phyloP scores from a whole-genome alignment of 2,329 filamentous ascomycete species.

The Leptodontidium sp. region DNA sequence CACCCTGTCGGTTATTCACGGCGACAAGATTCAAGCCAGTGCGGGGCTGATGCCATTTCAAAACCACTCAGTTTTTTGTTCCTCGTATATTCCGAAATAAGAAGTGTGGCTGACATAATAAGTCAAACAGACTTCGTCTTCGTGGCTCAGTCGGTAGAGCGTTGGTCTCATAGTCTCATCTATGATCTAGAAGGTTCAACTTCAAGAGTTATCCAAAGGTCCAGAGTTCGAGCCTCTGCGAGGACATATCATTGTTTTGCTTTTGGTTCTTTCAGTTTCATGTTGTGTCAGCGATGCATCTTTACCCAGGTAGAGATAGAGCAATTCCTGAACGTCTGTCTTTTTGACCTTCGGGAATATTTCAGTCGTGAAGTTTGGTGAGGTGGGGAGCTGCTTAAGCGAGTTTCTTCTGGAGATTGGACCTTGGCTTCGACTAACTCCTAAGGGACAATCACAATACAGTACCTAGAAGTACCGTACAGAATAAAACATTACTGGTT shows the following conservation, averaged over 20 bases:
- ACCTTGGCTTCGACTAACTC: too few species aligned
- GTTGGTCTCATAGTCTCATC: constrained; percentile 51
- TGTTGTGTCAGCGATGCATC: neutral
- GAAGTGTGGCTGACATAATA: neutral
- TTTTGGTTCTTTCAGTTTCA: neutral
- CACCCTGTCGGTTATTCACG: too few species aligned
- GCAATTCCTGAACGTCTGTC: neutral
- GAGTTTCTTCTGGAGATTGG: too few species aligned
- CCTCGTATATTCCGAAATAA: too few species aligned
- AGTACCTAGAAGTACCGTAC: too few species aligned
- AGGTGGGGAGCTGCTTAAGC: too few species aligned
- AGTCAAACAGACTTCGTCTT: constrained; percentile 42
- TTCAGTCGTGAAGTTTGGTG: too few species aligned
- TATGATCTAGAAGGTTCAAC: constrained; percentile 21
- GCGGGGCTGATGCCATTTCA: too few species aligned
- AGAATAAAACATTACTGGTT: too few species aligned
- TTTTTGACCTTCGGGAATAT: neutral
- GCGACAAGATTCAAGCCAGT: too few species aligned
- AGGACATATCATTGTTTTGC: constrained; percentile 45
- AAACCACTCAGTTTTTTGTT: too few species aligned
- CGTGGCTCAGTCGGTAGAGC: constrained; percentile 55
- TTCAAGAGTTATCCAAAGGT: constrained; percentile 49
- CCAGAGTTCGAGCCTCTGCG: constrained; percentile 60
- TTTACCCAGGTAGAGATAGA: neutral
- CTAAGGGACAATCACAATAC: too few species aligned